Conservation (phyloP, 140 eudicot genomes). For the Flaveria floridana region DNA sequence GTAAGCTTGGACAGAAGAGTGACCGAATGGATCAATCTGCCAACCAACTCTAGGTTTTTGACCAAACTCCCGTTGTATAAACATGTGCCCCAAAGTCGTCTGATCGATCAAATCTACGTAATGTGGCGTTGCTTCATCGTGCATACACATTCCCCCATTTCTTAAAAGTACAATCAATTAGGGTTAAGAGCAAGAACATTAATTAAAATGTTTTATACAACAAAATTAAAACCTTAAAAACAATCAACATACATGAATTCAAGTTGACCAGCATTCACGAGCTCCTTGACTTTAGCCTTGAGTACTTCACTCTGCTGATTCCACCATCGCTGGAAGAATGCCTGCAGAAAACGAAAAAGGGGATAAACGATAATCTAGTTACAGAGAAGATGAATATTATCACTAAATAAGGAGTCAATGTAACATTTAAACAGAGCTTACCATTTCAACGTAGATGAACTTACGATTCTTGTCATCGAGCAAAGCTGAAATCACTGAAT, state of each 20-base stretch:
- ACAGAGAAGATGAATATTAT: too few species aligned
- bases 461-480: constrained; percentile 80
- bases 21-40: constrained; percentile 98
- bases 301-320: constrained; percentile 81
- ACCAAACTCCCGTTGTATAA: constrained; percentile 65
- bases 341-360: constrained; percentile 39
- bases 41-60: constrained; percentile 90
- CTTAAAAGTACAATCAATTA: constrained; percentile 36
- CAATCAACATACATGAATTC: constrained; percentile 75
- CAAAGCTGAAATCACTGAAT: constrained; percentile 81
- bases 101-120: constrained; percentile 95
- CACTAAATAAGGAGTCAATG: too few species aligned
- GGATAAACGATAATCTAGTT: neutral
- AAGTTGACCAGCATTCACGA: constrained; percentile 84
- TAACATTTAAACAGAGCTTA: neutral
- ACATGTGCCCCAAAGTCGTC: constrained; percentile 85
- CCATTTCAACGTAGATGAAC: constrained; percentile 96
- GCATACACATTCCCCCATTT: constrained; percentile 99
- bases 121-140: constrained; percentile 97
- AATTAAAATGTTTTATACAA: constrained; percentile 11
- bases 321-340: constrained; percentile 99
- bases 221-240: neutral
- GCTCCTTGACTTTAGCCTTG: constrained; percentile 75
- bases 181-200: constrained; percentile 15
- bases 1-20: constrained; percentile 97